These are phyloP conservation scores for Hypholoma sublateritium DNA, from an alignment of 768 basidiomycete species.

Conservation along the genomic window DNA sequence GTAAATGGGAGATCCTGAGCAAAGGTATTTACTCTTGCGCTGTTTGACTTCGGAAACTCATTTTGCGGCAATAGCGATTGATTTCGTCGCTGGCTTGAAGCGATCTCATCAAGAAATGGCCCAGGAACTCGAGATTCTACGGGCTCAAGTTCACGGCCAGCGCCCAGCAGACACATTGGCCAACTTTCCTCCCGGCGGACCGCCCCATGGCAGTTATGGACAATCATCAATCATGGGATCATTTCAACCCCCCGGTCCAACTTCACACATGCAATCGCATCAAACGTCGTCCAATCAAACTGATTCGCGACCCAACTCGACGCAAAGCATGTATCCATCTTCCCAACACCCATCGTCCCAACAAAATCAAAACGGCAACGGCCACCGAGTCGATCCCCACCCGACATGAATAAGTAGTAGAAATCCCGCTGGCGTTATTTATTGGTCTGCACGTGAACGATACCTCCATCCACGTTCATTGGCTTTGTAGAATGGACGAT, in stretches of 20 bases:
- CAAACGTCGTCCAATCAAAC: conserved; percentile 38
- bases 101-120: conserved; percentile 73
- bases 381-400: conserved; percentile 39
- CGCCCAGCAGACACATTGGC: conserved; percentile 54
- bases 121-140: conserved; percentile 75
- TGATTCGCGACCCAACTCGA: conserved; percentile 58
- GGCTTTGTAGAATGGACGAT: not conserved
- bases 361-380: conserved; percentile 41
- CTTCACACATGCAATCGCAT: conserved; percentile 44
- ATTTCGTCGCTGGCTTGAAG: conserved; percentile 82
- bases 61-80: conserved; percentile 60
- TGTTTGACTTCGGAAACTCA: conserved; percentile 5
- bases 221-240: conserved; percentile 43
- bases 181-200: conserved; percentile 48
- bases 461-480: not conserved
- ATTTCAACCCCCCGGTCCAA: conserved; percentile 36
- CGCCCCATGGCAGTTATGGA: conserved; percentile 44
- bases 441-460: conserved; percentile 5
- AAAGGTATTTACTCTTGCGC: conserved; percentile 59
- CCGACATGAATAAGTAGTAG: conserved; percentile 12
- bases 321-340: conserved; percentile 57
- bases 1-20: conserved; percentile 98
- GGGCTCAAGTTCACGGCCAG: conserved; percentile 69
- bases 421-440: conserved; percentile 4
- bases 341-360: conserved; percentile 32